A percentile compares a stretch with the other conserved stretches of the same genome.
Conservation (phyloP, 1,284 basidiomycete species). For the Apiotrichum gamsii region DNA sequence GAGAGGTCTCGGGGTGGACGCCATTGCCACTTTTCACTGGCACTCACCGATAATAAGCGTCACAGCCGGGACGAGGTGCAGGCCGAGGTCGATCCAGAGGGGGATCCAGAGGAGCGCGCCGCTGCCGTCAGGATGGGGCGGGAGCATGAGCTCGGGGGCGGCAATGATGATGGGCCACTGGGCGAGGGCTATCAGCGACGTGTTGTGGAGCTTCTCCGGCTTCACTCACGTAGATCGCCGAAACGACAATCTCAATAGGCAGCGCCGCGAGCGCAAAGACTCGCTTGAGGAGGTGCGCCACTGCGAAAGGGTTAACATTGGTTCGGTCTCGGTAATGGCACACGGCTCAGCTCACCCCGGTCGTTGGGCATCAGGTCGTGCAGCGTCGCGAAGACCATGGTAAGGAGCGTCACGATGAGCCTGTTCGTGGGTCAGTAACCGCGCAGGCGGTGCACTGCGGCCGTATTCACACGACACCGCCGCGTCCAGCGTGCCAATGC, state of each 20-base stretch:
- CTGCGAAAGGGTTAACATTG: slow-evolving; percentile 30
- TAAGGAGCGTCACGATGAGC: slow-evolving; percentile 53
- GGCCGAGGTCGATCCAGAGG: slow-evolving; percentile 54
- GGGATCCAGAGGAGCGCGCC: slow-evolving; percentile 53
- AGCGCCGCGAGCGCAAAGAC: slow-evolving; percentile 57
- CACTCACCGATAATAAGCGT: slow-evolving; percentile 52
- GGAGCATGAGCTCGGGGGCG: slow-evolving; percentile 36
- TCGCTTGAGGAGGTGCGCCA: slow-evolving; percentile 53
- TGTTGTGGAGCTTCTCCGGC: background rate
- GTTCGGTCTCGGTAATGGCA: too few species aligned
- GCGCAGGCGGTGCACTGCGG: background rate
- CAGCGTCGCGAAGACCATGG: slow-evolving; percentile 53
- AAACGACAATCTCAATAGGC: slow-evolving; percentile 61
- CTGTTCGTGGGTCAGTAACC: slow-evolving; percentile 30
- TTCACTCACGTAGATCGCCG: slow-evolving; percentile 56
- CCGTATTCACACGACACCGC: background rate
- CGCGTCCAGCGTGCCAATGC: too few species aligned
- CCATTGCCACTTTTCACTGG: too few species aligned
- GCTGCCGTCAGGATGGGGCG: slow-evolving; percentile 30
- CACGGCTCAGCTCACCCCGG: slow-evolving; percentile 50
- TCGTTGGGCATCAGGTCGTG: slow-evolving; percentile 54
- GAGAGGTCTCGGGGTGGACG: background rate
- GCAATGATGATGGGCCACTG: slow-evolving; percentile 40
- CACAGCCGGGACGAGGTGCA: slow-evolving; percentile 62
- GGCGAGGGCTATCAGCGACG: background rate